Percentiles rank a stretch among this genome's conserved stretches.
These are phyloP conservation scores for Teratosphaeria zuluensis DNA, from an alignment of 2,329 filamentous ascomycete species.

Conservation along the genomic window DNA sequence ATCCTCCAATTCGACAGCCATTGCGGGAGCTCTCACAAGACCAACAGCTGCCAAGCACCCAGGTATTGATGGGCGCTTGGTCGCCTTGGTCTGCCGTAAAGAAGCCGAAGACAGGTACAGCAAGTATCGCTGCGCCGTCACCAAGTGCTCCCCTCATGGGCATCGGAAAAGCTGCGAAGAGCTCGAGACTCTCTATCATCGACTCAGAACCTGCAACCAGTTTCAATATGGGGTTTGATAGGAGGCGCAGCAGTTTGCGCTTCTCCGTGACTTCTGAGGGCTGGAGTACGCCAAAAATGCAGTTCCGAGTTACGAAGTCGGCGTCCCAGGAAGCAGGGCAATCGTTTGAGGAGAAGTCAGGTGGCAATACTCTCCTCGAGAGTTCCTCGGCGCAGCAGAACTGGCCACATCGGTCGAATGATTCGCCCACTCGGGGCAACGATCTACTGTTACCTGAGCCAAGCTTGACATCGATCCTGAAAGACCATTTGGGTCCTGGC, in stretches of 20 bases:
- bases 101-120: conserved; percentile 11
- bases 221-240: background rate
- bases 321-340: background rate
- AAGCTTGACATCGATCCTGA: background rate
- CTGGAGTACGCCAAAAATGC: background rate
- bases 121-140: background rate
- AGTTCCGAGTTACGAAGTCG: background rate
- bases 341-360: background rate
- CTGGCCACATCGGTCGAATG: no score
- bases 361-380: background rate
- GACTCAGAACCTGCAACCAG: background rate
- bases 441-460: background rate
- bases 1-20: conserved; percentile 3
- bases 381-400: background rate
- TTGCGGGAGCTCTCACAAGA: conserved; percentile 15
- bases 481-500: background rate
- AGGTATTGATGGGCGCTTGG: conserved; percentile 34
- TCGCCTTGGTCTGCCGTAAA: conserved; percentile 34
- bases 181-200: background rate
- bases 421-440: background rate
- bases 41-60: conserved; percentile 30
- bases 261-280: conserved; percentile 6
- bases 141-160: background rate
- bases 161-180: background rate
- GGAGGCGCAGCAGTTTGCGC: conserved; percentile 16